These are phyloP conservation scores for Trichoderma gamsii DNA, from an alignment of 495 filamentous ascomycete species.

Conservation along the genomic window DNA sequence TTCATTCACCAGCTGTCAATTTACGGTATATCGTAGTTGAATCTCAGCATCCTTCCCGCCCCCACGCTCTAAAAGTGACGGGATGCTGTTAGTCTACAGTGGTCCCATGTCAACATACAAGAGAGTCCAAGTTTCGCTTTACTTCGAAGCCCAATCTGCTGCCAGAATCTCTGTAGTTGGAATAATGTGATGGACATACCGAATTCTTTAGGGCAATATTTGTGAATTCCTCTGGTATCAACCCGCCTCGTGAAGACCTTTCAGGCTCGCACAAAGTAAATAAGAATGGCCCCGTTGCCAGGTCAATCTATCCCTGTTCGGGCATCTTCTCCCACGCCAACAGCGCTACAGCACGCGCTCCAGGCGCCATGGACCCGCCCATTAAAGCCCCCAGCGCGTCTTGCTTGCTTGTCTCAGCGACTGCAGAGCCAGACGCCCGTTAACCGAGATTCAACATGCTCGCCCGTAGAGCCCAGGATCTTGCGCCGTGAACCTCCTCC, in stretches of 20 bases:
- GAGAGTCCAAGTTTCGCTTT: too few species aligned
- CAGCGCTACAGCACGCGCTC: constrained; percentile 8
- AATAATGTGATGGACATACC: neutral
- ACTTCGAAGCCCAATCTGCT: too few species aligned
- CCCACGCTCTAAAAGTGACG: neutral
- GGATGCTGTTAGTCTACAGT: neutral
- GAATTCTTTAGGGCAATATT: neutral
- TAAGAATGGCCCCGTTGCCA: neutral
- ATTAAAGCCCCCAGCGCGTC: constrained; percentile 4
- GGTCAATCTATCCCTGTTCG: neutral
- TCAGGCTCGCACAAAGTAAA: neutral
- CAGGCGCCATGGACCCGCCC: constrained; percentile 8
- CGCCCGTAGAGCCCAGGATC: neutral
- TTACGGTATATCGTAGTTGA: too few species aligned
- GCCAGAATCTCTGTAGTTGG: too few species aligned
- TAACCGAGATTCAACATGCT: constrained; percentile 1
- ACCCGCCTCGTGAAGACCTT: neutral
- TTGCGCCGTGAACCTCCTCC: neutral
- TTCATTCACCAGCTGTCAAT: too few species aligned
- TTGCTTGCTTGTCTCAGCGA: neutral
- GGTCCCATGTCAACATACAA: neutral
- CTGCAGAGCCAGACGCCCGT: neutral
- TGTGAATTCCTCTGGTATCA: neutral
- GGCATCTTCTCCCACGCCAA: constrained; percentile 5
- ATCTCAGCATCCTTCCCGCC: neutral